These are phyloP conservation scores for Massarina eburnea DNA, from an alignment of 2,329 filamentous ascomycete species.

Conservation along the genomic window DNA sequence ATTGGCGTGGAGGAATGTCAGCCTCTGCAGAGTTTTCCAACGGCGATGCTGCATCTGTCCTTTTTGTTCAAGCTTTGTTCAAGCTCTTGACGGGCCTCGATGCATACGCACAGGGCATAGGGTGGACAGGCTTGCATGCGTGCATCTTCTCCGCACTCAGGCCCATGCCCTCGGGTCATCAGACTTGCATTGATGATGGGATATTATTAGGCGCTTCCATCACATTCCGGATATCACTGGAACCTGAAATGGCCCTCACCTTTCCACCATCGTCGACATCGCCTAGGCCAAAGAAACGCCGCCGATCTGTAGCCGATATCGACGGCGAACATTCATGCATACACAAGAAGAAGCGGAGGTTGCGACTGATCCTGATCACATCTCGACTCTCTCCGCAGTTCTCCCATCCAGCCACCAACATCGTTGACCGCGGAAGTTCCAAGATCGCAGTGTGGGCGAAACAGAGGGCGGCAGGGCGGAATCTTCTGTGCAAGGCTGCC, in stretches of 20 bases:
- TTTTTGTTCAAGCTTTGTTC: neutral
- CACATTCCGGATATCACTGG: conserved; percentile 24
- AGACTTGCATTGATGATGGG: conserved; percentile 11
- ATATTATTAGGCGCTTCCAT: conserved; percentile 30
- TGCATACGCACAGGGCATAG: conserved; percentile 19
- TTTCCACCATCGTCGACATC: conserved; percentile 33
- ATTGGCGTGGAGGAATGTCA: conserved; percentile 1
- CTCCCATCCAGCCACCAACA: conserved; percentile 69
- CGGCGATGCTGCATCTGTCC: conserved; percentile 3
- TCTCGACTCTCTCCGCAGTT: conserved; percentile 70
- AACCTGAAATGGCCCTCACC: conserved; percentile 32
- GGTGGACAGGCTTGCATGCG: conserved; percentile 21
- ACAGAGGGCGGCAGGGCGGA: conserved; percentile 50
- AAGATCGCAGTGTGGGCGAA: conserved; percentile 51
- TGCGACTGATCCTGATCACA: conserved; percentile 65
- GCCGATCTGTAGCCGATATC: conserved; percentile 58
- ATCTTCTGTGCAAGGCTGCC: conserved; percentile 65
- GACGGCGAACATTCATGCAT: conserved; percentile 55
- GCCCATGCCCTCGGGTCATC: conserved; percentile 35
- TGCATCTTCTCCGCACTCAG: conserved; percentile 37
- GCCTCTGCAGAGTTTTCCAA: conserved; percentile 6
- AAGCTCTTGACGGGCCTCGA: neutral
- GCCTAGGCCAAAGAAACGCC: conserved; percentile 50
- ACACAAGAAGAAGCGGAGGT: conserved; percentile 66
- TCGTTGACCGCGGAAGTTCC: conserved; percentile 62